These are phyloP conservation scores for Salmacisia buchloeana DNA, from an alignment of 1,284 basidiomycete species.

Conservation along the genomic window DNA sequence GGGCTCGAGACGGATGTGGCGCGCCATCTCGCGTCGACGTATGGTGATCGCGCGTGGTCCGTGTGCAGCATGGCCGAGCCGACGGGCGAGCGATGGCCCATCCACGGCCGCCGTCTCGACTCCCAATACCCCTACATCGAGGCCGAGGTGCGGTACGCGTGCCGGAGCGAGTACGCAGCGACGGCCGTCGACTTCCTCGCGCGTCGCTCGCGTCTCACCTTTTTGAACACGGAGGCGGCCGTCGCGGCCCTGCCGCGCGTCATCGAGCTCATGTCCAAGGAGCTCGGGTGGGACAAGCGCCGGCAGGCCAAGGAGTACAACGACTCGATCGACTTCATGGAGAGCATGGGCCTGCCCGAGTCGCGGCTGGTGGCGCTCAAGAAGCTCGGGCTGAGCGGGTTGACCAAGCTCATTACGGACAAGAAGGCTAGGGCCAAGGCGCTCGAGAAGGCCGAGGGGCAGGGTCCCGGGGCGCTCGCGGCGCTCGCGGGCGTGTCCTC, in stretches of 20 bases:
- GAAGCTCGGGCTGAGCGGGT: slow-evolving; percentile 29
- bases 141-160: slow-evolving; percentile 86
- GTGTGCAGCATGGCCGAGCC: slow-evolving; percentile 75
- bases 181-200: slow-evolving; percentile 88
- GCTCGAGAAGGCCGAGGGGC: slow-evolving; percentile 4
- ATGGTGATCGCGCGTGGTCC: slow-evolving; percentile 94
- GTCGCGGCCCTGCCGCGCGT: slow-evolving; percentile 77
- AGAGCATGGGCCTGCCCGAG: slow-evolving; percentile 51
- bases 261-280: slow-evolving; percentile 83
- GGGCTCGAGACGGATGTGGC: slow-evolving; percentile 88
- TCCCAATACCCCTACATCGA: slow-evolving; percentile 83
- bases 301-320: slow-evolving; percentile 55
- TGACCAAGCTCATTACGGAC: slow-evolving; percentile 20
- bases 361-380: slow-evolving; percentile 32
- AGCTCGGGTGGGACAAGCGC: slow-evolving; percentile 68
- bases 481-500: background rate
- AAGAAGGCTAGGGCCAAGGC: slow-evolving; percentile 6
- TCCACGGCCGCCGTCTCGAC: slow-evolving; percentile 73
- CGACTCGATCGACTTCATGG: slow-evolving; percentile 47
- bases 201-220: slow-evolving; percentile 80
- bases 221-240: slow-evolving; percentile 84
- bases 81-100: slow-evolving; percentile 74
- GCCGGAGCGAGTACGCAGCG: slow-evolving; percentile 82
- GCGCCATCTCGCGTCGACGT: slow-evolving; percentile 83
- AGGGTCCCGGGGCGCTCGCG: background rate